Evolutionary conservation across 108 stramenopile genomes (phyloP).

Genomic region (Skeletonema menzelii): DNA sequence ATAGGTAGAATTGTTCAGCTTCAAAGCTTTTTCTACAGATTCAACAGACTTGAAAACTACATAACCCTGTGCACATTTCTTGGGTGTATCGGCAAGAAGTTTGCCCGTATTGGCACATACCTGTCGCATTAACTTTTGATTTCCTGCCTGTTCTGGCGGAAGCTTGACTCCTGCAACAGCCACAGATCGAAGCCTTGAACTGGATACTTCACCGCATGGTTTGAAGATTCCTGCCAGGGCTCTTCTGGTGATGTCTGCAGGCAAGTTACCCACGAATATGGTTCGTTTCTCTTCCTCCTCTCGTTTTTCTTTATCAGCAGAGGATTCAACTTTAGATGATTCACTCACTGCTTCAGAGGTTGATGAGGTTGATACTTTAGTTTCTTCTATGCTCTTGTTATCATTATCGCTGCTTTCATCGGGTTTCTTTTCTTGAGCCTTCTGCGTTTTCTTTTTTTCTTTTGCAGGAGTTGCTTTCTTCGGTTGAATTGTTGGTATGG

Average conservation of each 20-base stretch:
- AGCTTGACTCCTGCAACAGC: constrained; percentile 77
- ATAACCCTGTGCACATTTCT: constrained; percentile 63
- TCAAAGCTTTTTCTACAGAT: constrained; percentile 63
- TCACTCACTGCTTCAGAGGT: neutral
- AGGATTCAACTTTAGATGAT: constrained; percentile 3
- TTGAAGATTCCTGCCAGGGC: constrained; percentile 60
- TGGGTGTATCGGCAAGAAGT: constrained; percentile 29
- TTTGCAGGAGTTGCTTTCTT: neutral
- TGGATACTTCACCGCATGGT: constrained; percentile 57
- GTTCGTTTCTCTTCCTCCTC: constrained; percentile 60
- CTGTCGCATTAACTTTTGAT: constrained; percentile 74
- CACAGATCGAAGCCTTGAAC: constrained; percentile 64
- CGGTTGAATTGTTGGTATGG: neutral
- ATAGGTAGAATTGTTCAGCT: constrained; percentile 68
- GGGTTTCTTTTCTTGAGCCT: neutral
- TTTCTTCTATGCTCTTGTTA: neutral
- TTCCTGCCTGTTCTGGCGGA: constrained; percentile 67
- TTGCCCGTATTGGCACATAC: constrained; percentile 72
- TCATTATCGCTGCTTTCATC: neutral
- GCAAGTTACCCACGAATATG: constrained; percentile 85
- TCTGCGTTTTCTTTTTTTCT: neutral
- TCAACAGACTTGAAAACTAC: constrained; percentile 69
- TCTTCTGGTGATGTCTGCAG: constrained; percentile 59
- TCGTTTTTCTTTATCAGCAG: constrained; percentile 5
- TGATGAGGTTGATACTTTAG: neutral